Percentiles rank a stretch among this genome's conserved stretches.
Evolutionary conservation across 1,284 basidiomycete genomes (phyloP).

Genomic region (Cutaneotrichosporon cutaneum): DNA sequence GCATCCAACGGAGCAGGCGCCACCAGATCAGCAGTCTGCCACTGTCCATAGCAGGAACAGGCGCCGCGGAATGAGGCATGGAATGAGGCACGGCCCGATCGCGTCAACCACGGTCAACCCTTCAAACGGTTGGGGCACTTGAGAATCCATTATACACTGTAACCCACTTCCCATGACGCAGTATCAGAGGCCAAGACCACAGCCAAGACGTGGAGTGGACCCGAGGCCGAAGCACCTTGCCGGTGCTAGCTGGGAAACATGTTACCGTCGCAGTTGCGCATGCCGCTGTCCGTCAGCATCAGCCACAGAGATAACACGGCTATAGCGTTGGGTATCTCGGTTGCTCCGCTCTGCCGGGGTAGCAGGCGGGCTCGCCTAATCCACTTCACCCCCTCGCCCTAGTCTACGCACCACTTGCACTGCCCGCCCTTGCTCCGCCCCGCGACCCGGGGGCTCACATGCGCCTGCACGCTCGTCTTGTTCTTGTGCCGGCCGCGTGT

Average conservation of each 20-base stretch:
- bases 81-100: not conserved
- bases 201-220: too few relatives aligned
- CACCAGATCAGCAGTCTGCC: too few relatives aligned
- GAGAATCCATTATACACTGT: too few relatives aligned
- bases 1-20: too few relatives aligned
- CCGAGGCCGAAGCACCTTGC: too few relatives aligned
- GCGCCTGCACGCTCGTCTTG: conserved; percentile 29
- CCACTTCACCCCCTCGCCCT: not conserved
- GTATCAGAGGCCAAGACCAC: conserved; percentile 35
- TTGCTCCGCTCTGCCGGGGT: too few relatives aligned
- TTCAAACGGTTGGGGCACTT: too few relatives aligned
- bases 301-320: not conserved
- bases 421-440: conserved; percentile 2
- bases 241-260: not conserved
- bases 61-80: too few relatives aligned
- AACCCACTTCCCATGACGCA: conserved; percentile 31
- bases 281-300: not conserved
- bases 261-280: not conserved
- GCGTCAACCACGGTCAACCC: not conserved
- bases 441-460: conserved; percentile 17
- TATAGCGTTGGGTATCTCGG: too few relatives aligned
- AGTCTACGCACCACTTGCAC: conserved; percentile 11
- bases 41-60: too few relatives aligned
- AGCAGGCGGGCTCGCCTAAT: too few relatives aligned
- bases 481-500: not conserved